Conservation (phyloP, 164 flowering plant genomes). For the Dillenia turbinata region DNA sequence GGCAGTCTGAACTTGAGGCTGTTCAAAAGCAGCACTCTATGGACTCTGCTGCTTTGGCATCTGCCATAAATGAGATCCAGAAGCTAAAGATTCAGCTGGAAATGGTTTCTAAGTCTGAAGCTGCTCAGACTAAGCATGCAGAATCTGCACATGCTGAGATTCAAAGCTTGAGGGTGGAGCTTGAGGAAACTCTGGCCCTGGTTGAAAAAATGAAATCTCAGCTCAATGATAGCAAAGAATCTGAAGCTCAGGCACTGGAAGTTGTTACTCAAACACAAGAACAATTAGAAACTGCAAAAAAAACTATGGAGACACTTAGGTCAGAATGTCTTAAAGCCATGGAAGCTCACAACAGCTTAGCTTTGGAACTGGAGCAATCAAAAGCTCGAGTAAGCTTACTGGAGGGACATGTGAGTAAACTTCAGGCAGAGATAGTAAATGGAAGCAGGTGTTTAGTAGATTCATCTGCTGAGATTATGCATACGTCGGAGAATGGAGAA, state of each 20-base stretch:
- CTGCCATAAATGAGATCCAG: slow-evolving; percentile 67
- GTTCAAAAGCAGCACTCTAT: slow-evolving; percentile 47
- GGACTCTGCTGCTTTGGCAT: slow-evolving; percentile 52
- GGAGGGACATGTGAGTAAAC: slow-evolving; percentile 51
- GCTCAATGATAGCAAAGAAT: slow-evolving; percentile 50
- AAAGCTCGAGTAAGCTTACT: slow-evolving; percentile 41
- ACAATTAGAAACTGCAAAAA: slow-evolving; percentile 63
- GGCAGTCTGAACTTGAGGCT: slow-evolving; percentile 64
- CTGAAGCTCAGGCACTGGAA: slow-evolving; percentile 59
- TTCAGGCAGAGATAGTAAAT: slow-evolving; percentile 28
- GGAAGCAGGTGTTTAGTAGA: slow-evolving; percentile 17
- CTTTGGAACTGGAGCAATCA: slow-evolving; percentile 60
- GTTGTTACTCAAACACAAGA: slow-evolving; percentile 43
- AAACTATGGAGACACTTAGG: slow-evolving; percentile 44
- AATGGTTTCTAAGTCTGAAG: slow-evolving; percentile 38
- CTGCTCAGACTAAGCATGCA: slow-evolving; percentile 28
- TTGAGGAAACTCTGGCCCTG: slow-evolving; percentile 43
- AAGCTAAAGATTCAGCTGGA: slow-evolving; percentile 60
- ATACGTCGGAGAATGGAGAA: slow-evolving; percentile 15
- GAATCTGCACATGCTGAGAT: slow-evolving; percentile 47
- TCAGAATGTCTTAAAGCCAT: slow-evolving; percentile 44
- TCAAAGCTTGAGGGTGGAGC: slow-evolving; percentile 39
- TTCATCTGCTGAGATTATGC: slow-evolving; percentile 2
- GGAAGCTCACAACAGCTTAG: slow-evolving; percentile 39
- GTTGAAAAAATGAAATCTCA: slow-evolving; percentile 54